phyloP scores from a whole-genome alignment of 352 stramenopile genomes.

The Globisporangium alternatum region DNA sequence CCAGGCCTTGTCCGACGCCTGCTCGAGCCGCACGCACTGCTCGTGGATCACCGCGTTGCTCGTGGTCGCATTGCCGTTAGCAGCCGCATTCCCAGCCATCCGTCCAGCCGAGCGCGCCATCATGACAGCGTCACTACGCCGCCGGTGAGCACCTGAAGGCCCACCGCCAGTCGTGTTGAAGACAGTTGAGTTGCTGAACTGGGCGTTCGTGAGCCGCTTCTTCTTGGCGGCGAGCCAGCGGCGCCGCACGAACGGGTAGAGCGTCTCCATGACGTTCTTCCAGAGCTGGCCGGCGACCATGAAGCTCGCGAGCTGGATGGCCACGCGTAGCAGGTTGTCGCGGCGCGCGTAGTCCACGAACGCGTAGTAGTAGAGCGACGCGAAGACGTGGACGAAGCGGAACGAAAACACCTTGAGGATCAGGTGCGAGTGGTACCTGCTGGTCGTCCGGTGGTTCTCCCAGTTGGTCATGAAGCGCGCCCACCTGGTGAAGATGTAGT shows the following conservation, averaged over 20 bases:
- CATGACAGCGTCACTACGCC: slow-evolving; percentile 15
- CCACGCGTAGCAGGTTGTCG: slow-evolving; percentile 85
- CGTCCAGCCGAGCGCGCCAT: not conserved
- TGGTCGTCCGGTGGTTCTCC: slow-evolving; percentile 91
- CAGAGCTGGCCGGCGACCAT: slow-evolving; percentile 93
- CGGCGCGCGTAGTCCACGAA: slow-evolving; percentile 48
- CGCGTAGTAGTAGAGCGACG: slow-evolving; percentile 96
- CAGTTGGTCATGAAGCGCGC: slow-evolving; percentile 92
- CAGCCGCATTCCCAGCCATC: not conserved
- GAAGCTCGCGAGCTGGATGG: slow-evolving; percentile 92
- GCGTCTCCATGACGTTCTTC: slow-evolving; percentile 91
- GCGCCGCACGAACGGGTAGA: slow-evolving; percentile 73
- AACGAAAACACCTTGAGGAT: slow-evolving; percentile 99
- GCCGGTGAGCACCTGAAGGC: slow-evolving; percentile 7
- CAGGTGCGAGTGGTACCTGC: slow-evolving; percentile 85
- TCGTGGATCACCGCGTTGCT: slow-evolving; percentile 67
- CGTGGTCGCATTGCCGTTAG: slow-evolving; percentile 8
- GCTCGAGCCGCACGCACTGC: slow-evolving; percentile 77
- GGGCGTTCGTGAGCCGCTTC: slow-evolving; percentile 51
- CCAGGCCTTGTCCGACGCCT: slow-evolving; percentile 81
- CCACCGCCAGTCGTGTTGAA: slow-evolving; percentile 34
- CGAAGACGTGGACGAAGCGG: slow-evolving; percentile 96
- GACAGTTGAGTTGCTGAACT: slow-evolving; percentile 60
- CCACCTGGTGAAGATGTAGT: slow-evolving; percentile 80
- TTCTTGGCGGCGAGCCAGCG: slow-evolving; percentile 43